A percentile compares a stretch with the other conserved stretches of the same genome.
Conservation (phyloP, 2,329 filamentous ascomycete genomes). For the Teratosphaeria gauchensis region DNA sequence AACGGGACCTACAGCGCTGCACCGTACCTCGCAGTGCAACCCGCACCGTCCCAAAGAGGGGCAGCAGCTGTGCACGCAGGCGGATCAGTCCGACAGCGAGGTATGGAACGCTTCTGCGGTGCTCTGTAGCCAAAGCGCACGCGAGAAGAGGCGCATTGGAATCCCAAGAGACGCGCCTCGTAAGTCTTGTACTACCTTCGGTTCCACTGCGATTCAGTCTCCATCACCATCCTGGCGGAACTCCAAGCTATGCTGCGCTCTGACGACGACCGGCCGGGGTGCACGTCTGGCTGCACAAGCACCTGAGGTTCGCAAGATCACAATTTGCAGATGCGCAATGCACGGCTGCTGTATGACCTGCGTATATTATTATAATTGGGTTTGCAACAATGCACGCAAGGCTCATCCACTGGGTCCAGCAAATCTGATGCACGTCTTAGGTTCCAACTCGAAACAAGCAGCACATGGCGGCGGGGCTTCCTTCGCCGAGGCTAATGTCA, state of each 20-base stretch:
- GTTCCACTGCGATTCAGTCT: conserved; percentile 15
- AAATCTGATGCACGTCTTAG: not conserved
- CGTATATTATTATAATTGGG: conserved; percentile 2
- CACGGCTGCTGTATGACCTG: conserved; percentile 3
- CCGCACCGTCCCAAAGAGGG: conserved; percentile 10
- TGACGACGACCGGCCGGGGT: conserved; percentile 4
- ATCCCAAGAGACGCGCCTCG: conserved; percentile 13
- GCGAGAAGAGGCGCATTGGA: conserved; percentile 17
- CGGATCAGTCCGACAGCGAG: conserved; percentile 26
- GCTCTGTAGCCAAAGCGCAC: conserved; percentile 22
- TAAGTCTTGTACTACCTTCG: conserved; percentile 18
- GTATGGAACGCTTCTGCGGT: conserved; percentile 30
- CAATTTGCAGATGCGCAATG: not conserved
- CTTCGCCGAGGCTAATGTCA: not conserved
- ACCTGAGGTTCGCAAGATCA: conserved; percentile 6
- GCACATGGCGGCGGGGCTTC: not conserved
- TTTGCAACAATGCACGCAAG: not conserved
- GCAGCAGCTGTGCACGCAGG: conserved; percentile 7
- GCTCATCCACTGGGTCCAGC: not conserved
- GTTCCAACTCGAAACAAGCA: not conserved
- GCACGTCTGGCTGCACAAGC: conserved; percentile 1
- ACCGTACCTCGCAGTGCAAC: conserved; percentile 6
- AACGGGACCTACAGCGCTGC: conserved; percentile 1
- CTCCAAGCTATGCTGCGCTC: not conserved
- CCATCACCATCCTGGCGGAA: conserved; percentile 15